Base-by-base conservation (phyloP, 2,329 filamentous ascomycete species). In the Colletotrichum eremochloae region DNA sequence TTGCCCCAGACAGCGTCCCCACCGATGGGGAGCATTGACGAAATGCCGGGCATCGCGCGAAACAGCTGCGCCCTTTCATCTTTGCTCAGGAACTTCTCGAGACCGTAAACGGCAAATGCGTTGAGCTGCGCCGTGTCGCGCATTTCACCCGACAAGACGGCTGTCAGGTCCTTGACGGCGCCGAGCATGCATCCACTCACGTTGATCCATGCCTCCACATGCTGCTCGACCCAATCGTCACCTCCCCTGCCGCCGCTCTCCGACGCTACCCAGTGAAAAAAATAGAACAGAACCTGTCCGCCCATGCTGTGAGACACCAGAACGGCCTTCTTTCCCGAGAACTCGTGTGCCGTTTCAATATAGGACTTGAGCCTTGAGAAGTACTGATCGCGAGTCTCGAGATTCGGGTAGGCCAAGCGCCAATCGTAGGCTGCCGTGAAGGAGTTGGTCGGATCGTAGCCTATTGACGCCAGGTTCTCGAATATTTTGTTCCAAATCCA, bases 401-500 rank as follows among this genome's bases (percentile, higher is more conserved):
- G 91, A 77, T 98, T 98, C 71, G 88, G 86, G 79, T 97, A 99
- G 0, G 94, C 94, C 68, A 99, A 85, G 33, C 96, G 91, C 96
- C 96, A 99, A 83, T 99, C 96, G 80, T 99, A 89, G 12, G 91
- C 89, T 0, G 91, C 91, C 0, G 90, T 92, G 77, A 88, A 92
- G 3, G 90, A 91, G 77, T 91, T 93, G 42, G 89, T 91, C 33
- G 96, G 96, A 79, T 99, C 96, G 80, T 99, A 99, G 18, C 96
- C 96, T 71, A 99, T 93, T 0, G 95, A 96, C 0, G 96, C 96
- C 63, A 99, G 86, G 78, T 99, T 99, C 83, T 99, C 96, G 62
- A 99, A 87, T 73, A 99, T 98, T 83, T 98, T 98, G 84, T 94
- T 98, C 95, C 95, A 98, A 73, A 99, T 98, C 96, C 96, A 99